Base-by-base conservation (phyloP, 2,329 filamentous ascomycete genomes). In the Trematosphaeria pertusa region DNA sequence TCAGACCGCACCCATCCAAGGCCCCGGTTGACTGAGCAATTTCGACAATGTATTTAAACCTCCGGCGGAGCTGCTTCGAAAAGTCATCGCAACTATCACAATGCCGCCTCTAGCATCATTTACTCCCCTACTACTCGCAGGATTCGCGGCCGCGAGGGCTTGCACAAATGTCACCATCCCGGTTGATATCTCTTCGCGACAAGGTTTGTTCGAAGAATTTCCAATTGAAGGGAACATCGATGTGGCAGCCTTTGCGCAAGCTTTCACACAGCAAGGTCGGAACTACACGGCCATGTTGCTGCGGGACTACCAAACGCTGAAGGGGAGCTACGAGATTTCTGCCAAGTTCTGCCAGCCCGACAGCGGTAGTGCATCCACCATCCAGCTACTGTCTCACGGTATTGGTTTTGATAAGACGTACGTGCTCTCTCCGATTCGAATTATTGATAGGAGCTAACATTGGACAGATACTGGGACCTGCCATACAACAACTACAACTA, bases 281-380 rank as follows among this genome's bases (percentile, higher is more conserved):
- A 81, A 85, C 58, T 81, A 75, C 57, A 75, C 77, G 0, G 65
- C 71, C 1, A 59, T 69, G 8, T 56, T 78, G 2, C 64, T 82
- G 2, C 62, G 67, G n/a, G 80, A 76, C 30, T 82, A 81, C 56
- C 59, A 72, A 20, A 81, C 76, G 0, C 68, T 84, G 12, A 63
- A 71, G 1, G 82, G 81, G 22, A 73, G 70, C 18, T 87, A 86
- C 70, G 65, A 80, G 4, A 80, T 88, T 37, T 80, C 77, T 4
- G 79, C 82, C 0, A 83, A 81, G 8, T 86, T 85, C 72, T 88
- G 86, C 68, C 70, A 76, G 42, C 85, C 85, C 0, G 75, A 80
- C 48, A 41, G 37, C 12, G 65, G 54, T 8, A 58, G 57, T 5
- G 52, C 55, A 7, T 76, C 9, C 64, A 74, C 40, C 34, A 61